These are phyloP conservation scores for Arachis stenosperma DNA, from an alignment of 306 rosid genomes.

Conservation along the genomic window DNA sequence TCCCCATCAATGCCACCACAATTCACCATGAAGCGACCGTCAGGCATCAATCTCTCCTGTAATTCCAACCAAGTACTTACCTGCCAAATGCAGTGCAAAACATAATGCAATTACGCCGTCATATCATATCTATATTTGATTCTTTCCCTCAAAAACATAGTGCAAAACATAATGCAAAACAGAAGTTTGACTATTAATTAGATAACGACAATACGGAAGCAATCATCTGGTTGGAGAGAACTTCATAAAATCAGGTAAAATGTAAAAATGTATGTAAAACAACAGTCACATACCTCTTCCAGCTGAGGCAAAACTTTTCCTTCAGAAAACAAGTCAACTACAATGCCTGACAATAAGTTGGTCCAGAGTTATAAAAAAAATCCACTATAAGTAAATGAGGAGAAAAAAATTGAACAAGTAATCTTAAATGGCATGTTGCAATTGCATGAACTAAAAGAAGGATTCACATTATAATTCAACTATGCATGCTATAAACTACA, in stretches of 20 bases:
- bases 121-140: background rate
- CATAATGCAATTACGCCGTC: constrained; percentile 1
- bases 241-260: constrained; percentile 15
- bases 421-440: background rate
- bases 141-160: background rate
- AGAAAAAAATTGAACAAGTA: background rate
- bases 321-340: constrained; percentile 79
- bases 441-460: constrained; percentile 18
- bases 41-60: constrained; percentile 60
- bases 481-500: background rate
- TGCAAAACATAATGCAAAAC: too few species aligned
- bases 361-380: constrained; percentile 30
- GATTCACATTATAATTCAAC: constrained; percentile 22
- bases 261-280: constrained; percentile 20
- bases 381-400: constrained; percentile 4
- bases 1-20: constrained; percentile 75
- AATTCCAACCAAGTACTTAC: constrained; percentile 75
- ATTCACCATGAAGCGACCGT: constrained; percentile 90
- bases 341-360: constrained; percentile 69
- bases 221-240: too few species aligned
- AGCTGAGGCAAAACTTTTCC: constrained; percentile 83
- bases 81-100: constrained; percentile 43
- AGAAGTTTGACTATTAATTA: constrained; percentile 3
- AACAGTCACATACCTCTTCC: constrained; percentile 64
- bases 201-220: background rate